Evolutionary conservation across 768 basidiomycete genomes (phyloP), one percentile per base, ranked within the genome.

Genomic region (Exsudoporus frostii): DNA sequence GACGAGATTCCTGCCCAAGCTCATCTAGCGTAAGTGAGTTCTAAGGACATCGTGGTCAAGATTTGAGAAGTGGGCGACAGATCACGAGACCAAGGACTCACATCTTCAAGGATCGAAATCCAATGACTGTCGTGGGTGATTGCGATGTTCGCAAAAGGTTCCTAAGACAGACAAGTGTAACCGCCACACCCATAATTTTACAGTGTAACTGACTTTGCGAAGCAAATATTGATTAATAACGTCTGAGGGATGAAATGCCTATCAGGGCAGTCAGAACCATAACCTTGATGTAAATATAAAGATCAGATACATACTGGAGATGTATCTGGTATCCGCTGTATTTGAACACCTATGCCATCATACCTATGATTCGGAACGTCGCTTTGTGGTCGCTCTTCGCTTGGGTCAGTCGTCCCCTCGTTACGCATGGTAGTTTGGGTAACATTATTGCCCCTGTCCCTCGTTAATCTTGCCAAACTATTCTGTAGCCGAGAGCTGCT

Each of bases 31-130:
- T 50, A 17, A 57, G 43, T 14, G 24, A 14, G 17, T 24, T 38
- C 54, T 56, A 30, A n/a, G 41, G 6, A 32, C n/a, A 25, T 29
- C 22, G 5, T 14, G 38, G 9, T 32, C 30, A 17, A 34, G 9
- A 13, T 50, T 27, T 19, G 11, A 10, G 15, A 7, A 20, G 19
- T n/a, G n/a, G 10, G 17, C 13, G 39, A 8, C 15, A 4, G 7
- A 43, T 19, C 19, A 24, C 29, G 25, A 37, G 27, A 29, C 2
- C 3, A n/a, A 42, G 2, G 33, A 30, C 50, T 8, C 20, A 53
- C 52, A 7, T 51, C 34, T 37, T 51, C 52, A 15, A 53, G 49
- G n/a, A 53, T 34, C 24, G 49, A 52, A 22, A 43, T 53, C 52
- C 53, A 59, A 39, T 34, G 32, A 22, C 19, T 38, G 20, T 55